These are phyloP conservation scores for Castanopsis chinensis DNA, from an alignment of 306 rosid species.

Conservation along the genomic window DNA sequence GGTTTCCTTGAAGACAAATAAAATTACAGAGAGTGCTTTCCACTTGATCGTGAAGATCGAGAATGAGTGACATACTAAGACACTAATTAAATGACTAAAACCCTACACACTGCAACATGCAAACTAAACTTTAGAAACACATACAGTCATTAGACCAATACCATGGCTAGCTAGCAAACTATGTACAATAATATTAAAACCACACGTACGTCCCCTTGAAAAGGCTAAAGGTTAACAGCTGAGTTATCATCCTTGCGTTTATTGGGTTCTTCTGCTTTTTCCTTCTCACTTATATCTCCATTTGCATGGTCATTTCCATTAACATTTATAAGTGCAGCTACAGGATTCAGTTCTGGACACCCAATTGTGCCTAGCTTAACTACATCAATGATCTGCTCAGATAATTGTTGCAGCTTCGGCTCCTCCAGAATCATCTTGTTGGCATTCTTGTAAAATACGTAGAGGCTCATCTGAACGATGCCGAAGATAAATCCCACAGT, in stretches of 20 bases:
- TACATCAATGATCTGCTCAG: constrained; percentile 63
- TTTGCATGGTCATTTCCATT: constrained; percentile 5
- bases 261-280: constrained; percentile 26
- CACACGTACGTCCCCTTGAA: constrained; percentile 1
- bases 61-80: neutral
- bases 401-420: constrained; percentile 57
- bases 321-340: constrained; percentile 19
- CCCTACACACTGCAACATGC: neutral
- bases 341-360: constrained; percentile 37
- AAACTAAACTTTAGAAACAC: neutral
- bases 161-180: neutral
- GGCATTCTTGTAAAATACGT: constrained; percentile 58
- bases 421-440: constrained; percentile 27
- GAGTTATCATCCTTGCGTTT: neutral
- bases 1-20: neutral
- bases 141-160: neutral
- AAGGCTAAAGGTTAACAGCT: neutral
- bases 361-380: constrained; percentile 46
- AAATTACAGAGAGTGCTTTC: neutral
- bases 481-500: constrained; percentile 86
- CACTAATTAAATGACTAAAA: neutral
- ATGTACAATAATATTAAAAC: neutral
- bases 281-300: constrained; percentile 20
- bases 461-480: constrained; percentile 74
- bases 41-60: neutral